Conservation (phyloP, 2,329 filamentous ascomycete genomes). For the Incumbomyces delicatus region DNA sequence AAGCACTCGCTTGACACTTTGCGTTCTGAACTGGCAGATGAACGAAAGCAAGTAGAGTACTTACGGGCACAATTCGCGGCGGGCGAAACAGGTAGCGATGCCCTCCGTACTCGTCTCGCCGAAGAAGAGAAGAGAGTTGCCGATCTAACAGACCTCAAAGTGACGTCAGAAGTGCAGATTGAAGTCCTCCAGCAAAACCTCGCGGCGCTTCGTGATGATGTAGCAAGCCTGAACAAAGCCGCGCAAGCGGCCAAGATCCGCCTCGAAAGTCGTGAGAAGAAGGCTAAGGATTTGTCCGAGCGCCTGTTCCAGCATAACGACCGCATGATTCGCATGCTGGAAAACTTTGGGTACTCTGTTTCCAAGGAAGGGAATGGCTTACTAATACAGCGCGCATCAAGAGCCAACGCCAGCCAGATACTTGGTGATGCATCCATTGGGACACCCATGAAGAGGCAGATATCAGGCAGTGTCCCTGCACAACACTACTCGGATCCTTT, state of each 20-base stretch:
- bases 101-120: constrained; percentile 61
- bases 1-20: constrained; percentile 38
- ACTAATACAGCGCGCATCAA: constrained; percentile 62
- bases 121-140: constrained; percentile 65
- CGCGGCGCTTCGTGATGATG: constrained; percentile 55
- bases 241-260: constrained; percentile 34
- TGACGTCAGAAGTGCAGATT: constrained; percentile 64
- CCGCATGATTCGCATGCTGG: constrained; percentile 69
- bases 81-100: constrained; percentile 74
- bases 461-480: constrained; percentile 43
- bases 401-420: constrained; percentile 40
- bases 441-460: constrained; percentile 32
- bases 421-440: constrained; percentile 27
- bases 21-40: constrained; percentile 49
- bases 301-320: constrained; percentile 76
- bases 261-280: constrained; percentile 59
- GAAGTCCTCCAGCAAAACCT: constrained; percentile 69
- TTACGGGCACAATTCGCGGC: constrained; percentile 66
- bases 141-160: constrained; percentile 59
- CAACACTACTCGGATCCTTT: constrained; percentile 50
- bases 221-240: constrained; percentile 17
- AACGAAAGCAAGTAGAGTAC: constrained; percentile 58
- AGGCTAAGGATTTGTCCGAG: constrained; percentile 74
- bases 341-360: constrained; percentile 76
- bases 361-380: constrained; percentile 63